Evolutionary conservation across 2,329 filamentous ascomycete genomes (phyloP).

Genomic region (Colletotrichum tanaceti): DNA sequence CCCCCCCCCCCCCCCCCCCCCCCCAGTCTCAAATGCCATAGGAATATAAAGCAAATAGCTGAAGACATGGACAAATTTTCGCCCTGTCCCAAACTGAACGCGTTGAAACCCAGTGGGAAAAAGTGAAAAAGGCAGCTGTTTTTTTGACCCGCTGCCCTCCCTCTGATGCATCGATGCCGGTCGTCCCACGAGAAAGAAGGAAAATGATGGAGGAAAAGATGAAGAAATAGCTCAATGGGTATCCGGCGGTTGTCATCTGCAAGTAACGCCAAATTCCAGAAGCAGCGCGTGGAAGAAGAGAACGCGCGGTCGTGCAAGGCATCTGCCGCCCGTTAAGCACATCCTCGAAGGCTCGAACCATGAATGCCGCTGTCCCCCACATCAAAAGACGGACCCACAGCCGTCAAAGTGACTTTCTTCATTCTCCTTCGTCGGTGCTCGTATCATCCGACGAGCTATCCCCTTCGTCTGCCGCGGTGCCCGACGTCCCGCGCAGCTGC

Average conservation of each 20-base stretch:
- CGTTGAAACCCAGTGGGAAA: not conserved
- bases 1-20: too few species aligned
- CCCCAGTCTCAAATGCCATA: too few species aligned
- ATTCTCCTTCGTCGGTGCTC: conserved; percentile 10
- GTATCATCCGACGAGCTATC: conserved; percentile 27
- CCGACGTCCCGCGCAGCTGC: not conserved
- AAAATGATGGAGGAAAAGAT: not conserved
- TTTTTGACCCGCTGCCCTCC: not conserved
- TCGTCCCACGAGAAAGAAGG: not conserved
- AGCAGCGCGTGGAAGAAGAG: not conserved
- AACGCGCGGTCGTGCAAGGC: not conserved
- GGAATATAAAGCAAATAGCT: too few species aligned
- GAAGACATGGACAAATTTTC: too few species aligned
- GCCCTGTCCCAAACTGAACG: not conserved
- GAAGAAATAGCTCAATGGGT: not conserved
- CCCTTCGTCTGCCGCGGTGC: not conserved
- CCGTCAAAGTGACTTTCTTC: too few species aligned
- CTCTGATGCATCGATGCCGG: not conserved
- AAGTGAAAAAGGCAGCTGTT: too few species aligned
- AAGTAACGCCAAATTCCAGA: not conserved
- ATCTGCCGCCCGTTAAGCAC: not conserved
- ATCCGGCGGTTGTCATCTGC: not conserved
- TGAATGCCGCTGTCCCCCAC: not conserved
- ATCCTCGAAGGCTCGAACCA: not conserved
- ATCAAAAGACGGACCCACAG: too few species aligned